Evolutionary conservation across 352 stramenopile genomes (phyloP).

Genomic region (Pythium rhizo-oryzae): DNA sequence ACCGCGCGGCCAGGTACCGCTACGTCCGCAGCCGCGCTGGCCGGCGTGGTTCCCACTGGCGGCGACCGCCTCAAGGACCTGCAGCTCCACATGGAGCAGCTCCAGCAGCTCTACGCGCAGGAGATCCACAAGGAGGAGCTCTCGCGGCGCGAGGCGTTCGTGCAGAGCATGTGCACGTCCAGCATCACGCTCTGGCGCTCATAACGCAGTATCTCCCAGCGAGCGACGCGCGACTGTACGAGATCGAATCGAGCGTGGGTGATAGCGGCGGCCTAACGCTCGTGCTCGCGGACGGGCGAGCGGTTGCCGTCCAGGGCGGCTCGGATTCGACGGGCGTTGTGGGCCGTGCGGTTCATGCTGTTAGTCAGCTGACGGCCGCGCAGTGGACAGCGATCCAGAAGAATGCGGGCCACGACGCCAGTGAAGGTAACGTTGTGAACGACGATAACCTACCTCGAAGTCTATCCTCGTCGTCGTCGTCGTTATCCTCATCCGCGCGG

Average conservation of each 20-base stretch:
- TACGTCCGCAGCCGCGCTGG: conserved; percentile 13
- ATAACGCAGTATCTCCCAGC: conserved; percentile 44
- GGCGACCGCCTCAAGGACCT: conserved; percentile 41
- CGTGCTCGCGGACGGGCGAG: conserved; percentile 7
- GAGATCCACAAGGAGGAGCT: conserved; percentile 55
- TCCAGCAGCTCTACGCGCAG: conserved; percentile 48
- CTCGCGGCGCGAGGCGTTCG: conserved; percentile 34
- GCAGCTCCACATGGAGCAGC: conserved; percentile 54
- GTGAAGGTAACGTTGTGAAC: conserved; percentile 1
- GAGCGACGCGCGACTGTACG: conserved; percentile 30
- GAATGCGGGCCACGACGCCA: not conserved
- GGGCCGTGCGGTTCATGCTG: conserved; percentile 10
- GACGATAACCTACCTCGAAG: not conserved
- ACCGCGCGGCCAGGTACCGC: conserved; percentile 6
- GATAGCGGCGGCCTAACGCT: not conserved
- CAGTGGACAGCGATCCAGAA: conserved; percentile 12
- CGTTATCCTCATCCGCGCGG: conserved; percentile 1
- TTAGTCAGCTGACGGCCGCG: not conserved
- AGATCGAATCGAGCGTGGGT: conserved; percentile 26
- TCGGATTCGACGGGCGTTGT: conserved; percentile 10
- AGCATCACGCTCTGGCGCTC: conserved; percentile 49
- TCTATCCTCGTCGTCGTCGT: conserved; percentile 3
- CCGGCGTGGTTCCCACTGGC: conserved; percentile 19
- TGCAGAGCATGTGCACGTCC: conserved; percentile 47
- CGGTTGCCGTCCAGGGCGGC: conserved; percentile 6